Evolutionary conservation across 2,329 filamentous ascomycete species (phyloP).

Genomic region (Beauveria rudraprayagi): DNA sequence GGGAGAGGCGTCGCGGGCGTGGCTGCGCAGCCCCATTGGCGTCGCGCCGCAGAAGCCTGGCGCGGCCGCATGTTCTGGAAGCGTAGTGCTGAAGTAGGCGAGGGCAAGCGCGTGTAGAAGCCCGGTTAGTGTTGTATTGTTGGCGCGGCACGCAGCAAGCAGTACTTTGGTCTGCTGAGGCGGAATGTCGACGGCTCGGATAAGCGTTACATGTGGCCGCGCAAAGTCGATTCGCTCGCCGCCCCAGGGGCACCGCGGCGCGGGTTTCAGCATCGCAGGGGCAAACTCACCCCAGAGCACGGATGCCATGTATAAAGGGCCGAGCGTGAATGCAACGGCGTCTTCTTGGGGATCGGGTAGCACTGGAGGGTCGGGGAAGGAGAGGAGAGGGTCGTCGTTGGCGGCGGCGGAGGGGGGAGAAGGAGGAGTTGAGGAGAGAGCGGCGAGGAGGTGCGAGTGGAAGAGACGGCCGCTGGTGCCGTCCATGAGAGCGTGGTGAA

Average conservation of each 20-base stretch:
- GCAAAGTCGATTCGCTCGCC: slow-evolving; percentile 28
- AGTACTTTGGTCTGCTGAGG: slow-evolving; percentile 22
- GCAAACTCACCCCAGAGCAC: slow-evolving; percentile 32
- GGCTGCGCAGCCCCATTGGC: slow-evolving; percentile 37
- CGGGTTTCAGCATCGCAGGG: slow-evolving; percentile 29
- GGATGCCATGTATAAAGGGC: slow-evolving; percentile 31
- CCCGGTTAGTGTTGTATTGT: slow-evolving; percentile 38
- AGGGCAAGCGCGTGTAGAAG: slow-evolving; percentile 40
- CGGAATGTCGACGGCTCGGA: slow-evolving; percentile 30
- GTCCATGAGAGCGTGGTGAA: slow-evolving; percentile 46
- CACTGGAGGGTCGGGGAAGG: slow-evolving; percentile 21
- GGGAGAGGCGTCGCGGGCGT: slow-evolving; percentile 18
- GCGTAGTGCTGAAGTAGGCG: slow-evolving; percentile 29
- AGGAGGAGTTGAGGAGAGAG: slow-evolving; percentile 28
- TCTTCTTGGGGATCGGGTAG: slow-evolving; percentile 34
- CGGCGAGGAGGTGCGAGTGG: slow-evolving; percentile 37
- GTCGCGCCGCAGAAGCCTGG: slow-evolving; percentile 30
- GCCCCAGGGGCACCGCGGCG: slow-evolving; percentile 27
- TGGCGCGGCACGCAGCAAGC: slow-evolving; percentile 31
- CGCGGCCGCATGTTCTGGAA: slow-evolving; percentile 24
- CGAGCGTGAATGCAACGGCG: slow-evolving; percentile 31
- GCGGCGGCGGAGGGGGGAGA: neutral
- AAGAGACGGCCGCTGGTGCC: slow-evolving; percentile 41
- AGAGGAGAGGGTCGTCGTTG: slow-evolving; percentile 18
- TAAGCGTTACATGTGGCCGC: slow-evolving; percentile 26